Conservation (phyloP, 1,139 yeast genomes). For the Hanseniaspora gamundiae region DNA sequence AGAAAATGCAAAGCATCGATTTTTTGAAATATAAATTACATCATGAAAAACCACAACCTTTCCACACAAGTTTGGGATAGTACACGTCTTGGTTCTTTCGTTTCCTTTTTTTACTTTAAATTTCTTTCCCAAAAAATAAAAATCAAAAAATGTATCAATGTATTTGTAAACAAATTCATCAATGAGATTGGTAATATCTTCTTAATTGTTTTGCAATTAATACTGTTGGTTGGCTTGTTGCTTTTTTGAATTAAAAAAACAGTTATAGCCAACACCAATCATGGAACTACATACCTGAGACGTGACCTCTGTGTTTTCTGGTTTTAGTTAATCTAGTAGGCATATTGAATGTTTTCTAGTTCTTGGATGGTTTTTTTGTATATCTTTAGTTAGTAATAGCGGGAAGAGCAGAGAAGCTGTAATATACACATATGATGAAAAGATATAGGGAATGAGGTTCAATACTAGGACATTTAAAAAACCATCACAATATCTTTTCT, state of each 20-base stretch:
- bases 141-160: background rate
- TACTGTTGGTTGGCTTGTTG: background rate
- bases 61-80: constrained; percentile 3
- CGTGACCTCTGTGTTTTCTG: constrained; percentile 99
- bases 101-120: constrained; percentile 21
- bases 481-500: too few relatives aligned
- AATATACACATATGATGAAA: too few relatives aligned
- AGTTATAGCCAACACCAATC: constrained; percentile 4
- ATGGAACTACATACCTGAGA: constrained; percentile 71
- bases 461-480: too few relatives aligned
- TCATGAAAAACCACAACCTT: background rate
- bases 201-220: background rate
- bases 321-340: constrained; percentile 99
- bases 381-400: background rate
- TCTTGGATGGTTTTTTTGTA: constrained; percentile 3
- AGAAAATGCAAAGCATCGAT: too few relatives aligned
- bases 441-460: too few relatives aligned
- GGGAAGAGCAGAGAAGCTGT: background rate
- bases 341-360: constrained; percentile 37
- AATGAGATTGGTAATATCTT: constrained; percentile 4
- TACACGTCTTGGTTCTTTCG: constrained; percentile 28
- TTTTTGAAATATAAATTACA: background rate
- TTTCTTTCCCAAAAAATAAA: background rate
- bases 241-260: background rate
- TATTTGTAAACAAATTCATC: background rate